Conservation (phyloP, 2,329 filamentous ascomycete species). For the Chaetomium globosum region DNA sequence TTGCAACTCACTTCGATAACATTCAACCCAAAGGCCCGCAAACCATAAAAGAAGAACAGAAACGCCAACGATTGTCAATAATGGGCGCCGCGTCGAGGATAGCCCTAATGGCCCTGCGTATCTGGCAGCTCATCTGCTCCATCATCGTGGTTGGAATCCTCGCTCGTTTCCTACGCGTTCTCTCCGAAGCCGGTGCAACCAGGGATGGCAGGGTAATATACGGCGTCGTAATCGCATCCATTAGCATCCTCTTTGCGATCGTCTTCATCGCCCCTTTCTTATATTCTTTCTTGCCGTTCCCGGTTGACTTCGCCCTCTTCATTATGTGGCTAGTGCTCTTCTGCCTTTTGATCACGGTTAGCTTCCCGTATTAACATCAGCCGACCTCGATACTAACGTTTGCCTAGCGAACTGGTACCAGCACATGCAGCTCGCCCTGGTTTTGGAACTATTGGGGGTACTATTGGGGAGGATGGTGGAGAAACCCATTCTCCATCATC, state of each 20-base stretch:
- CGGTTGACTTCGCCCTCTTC: slow-evolving; percentile 31
- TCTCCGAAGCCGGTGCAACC: slow-evolving; percentile 18
- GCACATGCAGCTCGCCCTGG: slow-evolving; percentile 29
- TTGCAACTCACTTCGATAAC: too few species aligned
- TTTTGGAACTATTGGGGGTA: slow-evolving; percentile 33
- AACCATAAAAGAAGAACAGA: not conserved
- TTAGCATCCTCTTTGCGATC: slow-evolving; percentile 30
- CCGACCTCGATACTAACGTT: not conserved
- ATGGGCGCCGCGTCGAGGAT: slow-evolving; percentile 27
- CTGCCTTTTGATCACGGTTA: slow-evolving; percentile 29
- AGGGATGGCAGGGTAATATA: slow-evolving; percentile 31
- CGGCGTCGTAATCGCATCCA: slow-evolving; percentile 24
- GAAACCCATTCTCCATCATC: not conserved
- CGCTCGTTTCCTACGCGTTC: slow-evolving; percentile 24
- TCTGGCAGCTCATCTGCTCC: slow-evolving; percentile 31
- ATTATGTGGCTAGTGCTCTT: slow-evolving; percentile 34
- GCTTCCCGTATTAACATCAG: not conserved
- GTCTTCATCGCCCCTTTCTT: slow-evolving; percentile 31
- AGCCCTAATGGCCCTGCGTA: slow-evolving; percentile 24
- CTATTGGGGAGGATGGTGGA: slow-evolving; percentile 31
- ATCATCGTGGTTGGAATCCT: slow-evolving; percentile 32
- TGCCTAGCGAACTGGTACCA: slow-evolving; percentile 22
- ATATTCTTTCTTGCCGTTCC: slow-evolving; percentile 30
- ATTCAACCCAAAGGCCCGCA: not conserved
- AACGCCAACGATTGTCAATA: not conserved